Evolutionary conservation across 441 rosid genomes (phyloP).

Genomic region (Croton setiger): DNA sequence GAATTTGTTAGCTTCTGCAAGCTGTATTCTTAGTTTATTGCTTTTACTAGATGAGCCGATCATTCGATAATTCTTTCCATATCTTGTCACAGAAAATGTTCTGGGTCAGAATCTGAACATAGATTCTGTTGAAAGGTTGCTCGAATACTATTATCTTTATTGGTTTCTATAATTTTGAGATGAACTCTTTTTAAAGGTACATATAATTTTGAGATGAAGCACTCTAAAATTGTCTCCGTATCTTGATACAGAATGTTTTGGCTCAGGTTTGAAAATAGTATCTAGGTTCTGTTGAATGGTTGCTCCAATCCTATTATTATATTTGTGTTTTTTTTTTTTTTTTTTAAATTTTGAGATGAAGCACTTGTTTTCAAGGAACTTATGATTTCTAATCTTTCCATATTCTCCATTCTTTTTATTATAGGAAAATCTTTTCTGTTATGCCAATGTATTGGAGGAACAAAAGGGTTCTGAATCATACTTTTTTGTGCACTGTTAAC

Average conservation of each 20-base stretch:
- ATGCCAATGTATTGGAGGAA: background rate
- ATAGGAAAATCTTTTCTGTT: background rate
- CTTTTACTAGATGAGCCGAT: background rate
- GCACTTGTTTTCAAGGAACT: background rate
- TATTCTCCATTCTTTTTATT: background rate
- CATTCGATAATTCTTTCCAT: background rate
- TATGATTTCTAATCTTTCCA: background rate
- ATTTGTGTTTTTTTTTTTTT: background rate
- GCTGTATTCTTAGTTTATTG: background rate
- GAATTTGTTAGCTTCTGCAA: background rate
- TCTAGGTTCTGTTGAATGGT: background rate
- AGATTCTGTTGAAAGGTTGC: background rate
- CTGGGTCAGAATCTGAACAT: background rate
- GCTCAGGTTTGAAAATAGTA: background rate
- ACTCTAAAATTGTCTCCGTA: background rate
- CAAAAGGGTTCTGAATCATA: background rate
- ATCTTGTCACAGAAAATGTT: background rate
- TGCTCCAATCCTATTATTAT: background rate
- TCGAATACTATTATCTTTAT: background rate
- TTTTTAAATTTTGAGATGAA: conserved; percentile 1
- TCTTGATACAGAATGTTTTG: background rate
- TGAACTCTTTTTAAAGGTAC: background rate
- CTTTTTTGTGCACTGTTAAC: background rate
- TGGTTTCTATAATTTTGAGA: background rate
- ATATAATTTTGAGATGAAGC: background rate